A percentile compares a stretch with the other conserved stretches of the same genome.
Conservation (phyloP, 73 alveolate genomes). For the Stentor roeselii region DNA sequence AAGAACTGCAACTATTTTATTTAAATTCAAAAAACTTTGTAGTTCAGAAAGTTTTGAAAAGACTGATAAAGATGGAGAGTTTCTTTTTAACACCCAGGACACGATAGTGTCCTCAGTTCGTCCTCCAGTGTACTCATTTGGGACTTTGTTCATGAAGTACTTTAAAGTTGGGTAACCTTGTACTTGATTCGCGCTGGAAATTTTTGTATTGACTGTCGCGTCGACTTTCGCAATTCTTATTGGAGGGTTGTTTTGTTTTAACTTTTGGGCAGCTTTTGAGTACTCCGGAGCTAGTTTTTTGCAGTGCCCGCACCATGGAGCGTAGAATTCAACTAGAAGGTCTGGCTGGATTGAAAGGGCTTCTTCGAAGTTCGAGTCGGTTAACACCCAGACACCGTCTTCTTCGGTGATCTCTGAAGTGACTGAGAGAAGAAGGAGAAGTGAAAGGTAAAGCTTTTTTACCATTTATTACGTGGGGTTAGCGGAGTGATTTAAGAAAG, state of each 20-base stretch:
- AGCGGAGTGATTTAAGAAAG: too few species aligned
- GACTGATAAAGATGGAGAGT: neutral
- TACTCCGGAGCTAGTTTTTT: slow-evolving; percentile 75
- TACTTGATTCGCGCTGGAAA: slow-evolving; percentile 50
- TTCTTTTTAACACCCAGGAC: slow-evolving; percentile 49
- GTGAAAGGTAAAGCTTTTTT: neutral
- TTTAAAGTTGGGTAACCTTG: slow-evolving; percentile 73
- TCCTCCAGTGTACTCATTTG: slow-evolving; percentile 63
- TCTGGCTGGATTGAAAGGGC: slow-evolving; percentile 56
- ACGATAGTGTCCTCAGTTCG: slow-evolving; percentile 72
- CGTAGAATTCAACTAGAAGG: slow-evolving; percentile 72
- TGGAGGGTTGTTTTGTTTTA: slow-evolving; percentile 54
- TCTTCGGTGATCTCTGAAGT: slow-evolving; percentile 40
- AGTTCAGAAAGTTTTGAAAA: neutral
- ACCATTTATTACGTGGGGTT: neutral
- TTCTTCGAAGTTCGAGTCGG: slow-evolving; percentile 57
- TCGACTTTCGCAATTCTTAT: slow-evolving; percentile 70
- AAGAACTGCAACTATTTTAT: neutral
- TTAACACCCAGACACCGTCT: slow-evolving; percentile 70
- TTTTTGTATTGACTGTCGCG: slow-evolving; percentile 54
- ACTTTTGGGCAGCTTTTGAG: slow-evolving; percentile 66
- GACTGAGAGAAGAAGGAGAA: neutral
- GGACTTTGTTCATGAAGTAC: slow-evolving; percentile 58
- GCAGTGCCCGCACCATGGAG: slow-evolving; percentile 95
- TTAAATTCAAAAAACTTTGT: neutral